These are phyloP conservation scores for Leishmania mexicana DNA, from an alignment of 208 protist genomes.

Conservation along the genomic window DNA sequence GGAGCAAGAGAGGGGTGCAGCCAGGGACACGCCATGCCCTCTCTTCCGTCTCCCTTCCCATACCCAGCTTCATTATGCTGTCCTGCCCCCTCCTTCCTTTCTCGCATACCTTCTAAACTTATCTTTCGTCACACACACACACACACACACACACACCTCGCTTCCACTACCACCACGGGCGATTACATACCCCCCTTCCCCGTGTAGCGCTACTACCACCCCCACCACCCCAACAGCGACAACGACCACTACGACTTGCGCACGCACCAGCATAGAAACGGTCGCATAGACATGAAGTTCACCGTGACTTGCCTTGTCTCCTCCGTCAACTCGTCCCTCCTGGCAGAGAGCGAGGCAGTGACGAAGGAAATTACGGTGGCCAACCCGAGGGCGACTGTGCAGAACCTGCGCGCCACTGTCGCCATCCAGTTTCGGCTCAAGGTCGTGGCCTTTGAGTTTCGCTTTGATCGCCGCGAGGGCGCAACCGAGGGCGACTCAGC, in stretches of 20 bases:
- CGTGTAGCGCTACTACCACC: not conserved
- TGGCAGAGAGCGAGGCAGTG: conserved; percentile 35
- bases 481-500: not conserved
- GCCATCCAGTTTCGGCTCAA: conserved; percentile 76
- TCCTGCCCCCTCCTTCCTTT: not conserved
- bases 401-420: conserved; percentile 71
- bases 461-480: conserved; percentile 17
- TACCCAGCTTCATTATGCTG: not conserved
- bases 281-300: conserved; percentile 61
- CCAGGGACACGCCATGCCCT: not conserved
- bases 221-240: not conserved
- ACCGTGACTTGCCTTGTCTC: conserved; percentile 54
- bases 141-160: not conserved
- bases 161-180: conserved; percentile 3
- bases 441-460: conserved; percentile 60
- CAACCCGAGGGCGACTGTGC: conserved; percentile 75
- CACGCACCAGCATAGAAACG: not conserved
- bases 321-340: conserved; percentile 40
- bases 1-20: not conserved
- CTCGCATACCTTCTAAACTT: not conserved
- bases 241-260: not conserved
- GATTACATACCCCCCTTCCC: not conserved
- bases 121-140: not conserved
- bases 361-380: conserved; percentile 76
- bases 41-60: not conserved